phyloP scores from a whole-genome alignment of 1,284 basidiomycete species.

The Farysia itapuensis region DNA sequence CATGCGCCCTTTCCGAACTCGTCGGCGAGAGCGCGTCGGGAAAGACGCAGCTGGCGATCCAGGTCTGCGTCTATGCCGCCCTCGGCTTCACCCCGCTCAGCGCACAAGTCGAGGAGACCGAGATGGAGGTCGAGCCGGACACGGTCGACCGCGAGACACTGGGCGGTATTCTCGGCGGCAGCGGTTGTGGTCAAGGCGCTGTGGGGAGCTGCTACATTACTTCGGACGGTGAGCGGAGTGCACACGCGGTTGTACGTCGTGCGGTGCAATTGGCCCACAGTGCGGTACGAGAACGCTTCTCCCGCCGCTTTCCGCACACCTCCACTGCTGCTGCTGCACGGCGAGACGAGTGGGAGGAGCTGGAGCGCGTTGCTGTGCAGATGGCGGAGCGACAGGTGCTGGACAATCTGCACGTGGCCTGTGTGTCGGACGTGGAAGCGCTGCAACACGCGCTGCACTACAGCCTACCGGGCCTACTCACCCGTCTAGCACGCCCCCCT shows the following conservation, averaged over 20 bases:
- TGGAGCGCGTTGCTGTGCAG: slow-evolving; percentile 7
- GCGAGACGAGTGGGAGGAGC: not conserved
- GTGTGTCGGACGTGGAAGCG: slow-evolving; percentile 27
- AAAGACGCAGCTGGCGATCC: slow-evolving; percentile 48
- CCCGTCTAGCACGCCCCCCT: not conserved
- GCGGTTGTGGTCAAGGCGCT: slow-evolving; percentile 1
- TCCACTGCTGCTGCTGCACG: not conserved
- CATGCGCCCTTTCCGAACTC: slow-evolving; percentile 38
- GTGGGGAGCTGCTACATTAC: slow-evolving; percentile 24
- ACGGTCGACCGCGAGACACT: not conserved
- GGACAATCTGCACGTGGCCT: slow-evolving; percentile 22
- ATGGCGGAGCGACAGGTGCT: slow-evolving; percentile 12
- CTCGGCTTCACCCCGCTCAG: slow-evolving; percentile 16
- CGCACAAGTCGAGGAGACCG: not conserved
- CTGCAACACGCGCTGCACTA: slow-evolving; percentile 44
- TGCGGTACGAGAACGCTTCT: slow-evolving; percentile 3
- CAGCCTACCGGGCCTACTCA: slow-evolving; percentile 32
- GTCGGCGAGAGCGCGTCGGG: slow-evolving; percentile 50
- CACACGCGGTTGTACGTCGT: slow-evolving; percentile 15
- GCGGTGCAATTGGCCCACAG: slow-evolving; percentile 8
- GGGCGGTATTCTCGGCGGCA: slow-evolving; percentile 5
- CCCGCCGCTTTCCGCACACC: slow-evolving; percentile 1
- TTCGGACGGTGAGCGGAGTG: slow-evolving; percentile 20
- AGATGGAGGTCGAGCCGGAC: not conserved
- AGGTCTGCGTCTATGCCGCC: slow-evolving; percentile 33